phyloP scores from a whole-genome alignment of 2,329 filamentous ascomycete species.

The Beauveria medogensis region DNA sequence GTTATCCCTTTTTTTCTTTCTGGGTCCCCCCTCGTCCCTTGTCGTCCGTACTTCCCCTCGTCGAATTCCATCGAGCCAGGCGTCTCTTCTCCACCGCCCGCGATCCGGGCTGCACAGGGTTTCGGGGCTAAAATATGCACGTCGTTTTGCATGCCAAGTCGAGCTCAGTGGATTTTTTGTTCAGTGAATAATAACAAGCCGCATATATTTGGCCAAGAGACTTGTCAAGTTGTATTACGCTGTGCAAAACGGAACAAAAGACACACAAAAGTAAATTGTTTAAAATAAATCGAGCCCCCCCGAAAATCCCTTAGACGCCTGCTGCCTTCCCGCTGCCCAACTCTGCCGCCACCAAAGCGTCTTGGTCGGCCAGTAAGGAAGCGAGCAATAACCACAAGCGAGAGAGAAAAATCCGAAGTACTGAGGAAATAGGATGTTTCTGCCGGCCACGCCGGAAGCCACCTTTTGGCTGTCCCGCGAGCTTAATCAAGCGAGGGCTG shows the following conservation, averaged over 20 bases:
- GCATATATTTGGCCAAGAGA: background rate
- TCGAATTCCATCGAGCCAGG: constrained; percentile 2
- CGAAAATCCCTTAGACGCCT: no score
- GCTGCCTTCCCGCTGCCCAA: no score
- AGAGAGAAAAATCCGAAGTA: no score
- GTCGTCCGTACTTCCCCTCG: background rate
- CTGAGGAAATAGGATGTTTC: no score
- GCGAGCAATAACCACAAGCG: no score
- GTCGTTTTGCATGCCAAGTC: constrained; percentile 8
- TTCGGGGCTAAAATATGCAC: background rate
- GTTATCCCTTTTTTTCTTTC: background rate
- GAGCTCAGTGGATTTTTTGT: background rate
- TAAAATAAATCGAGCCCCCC: no score
- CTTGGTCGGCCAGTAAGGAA: no score
- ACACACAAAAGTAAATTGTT: no score
- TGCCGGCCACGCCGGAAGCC: background rate
- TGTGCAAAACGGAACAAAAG: no score
- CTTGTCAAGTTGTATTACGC: background rate
- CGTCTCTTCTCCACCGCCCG: background rate
- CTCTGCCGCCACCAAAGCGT: no score
- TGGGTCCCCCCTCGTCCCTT: background rate
- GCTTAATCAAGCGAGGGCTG: background rate
- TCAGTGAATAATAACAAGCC: background rate
- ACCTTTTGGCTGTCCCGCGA: background rate
- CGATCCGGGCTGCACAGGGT: constrained; percentile 7